phyloP scores from a whole-genome alignment of 768 basidiomycete species.

The Exidia glandulosa region DNA sequence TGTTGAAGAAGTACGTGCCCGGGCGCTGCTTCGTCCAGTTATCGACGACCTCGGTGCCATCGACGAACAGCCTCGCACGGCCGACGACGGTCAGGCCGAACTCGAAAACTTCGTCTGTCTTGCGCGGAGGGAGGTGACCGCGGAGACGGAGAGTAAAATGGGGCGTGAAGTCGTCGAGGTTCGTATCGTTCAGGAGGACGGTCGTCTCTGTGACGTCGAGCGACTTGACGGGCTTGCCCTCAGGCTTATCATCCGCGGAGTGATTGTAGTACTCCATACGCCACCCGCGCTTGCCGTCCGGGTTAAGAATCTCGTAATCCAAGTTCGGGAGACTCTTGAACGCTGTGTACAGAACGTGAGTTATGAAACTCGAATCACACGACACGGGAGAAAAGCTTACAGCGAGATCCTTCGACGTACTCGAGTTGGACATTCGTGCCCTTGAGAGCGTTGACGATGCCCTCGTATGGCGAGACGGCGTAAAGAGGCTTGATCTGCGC shows the following conservation, averaged over 20 bases:
- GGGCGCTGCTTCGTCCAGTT: conserved; percentile 17
- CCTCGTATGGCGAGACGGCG: conserved; percentile 67
- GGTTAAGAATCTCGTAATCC: conserved; percentile 53
- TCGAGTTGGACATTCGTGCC: conserved; percentile 47
- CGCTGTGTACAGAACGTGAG: conserved; percentile 27
- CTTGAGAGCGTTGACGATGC: conserved; percentile 50
- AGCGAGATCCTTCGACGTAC: conserved; percentile 58
- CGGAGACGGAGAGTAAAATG: conserved; percentile 52
- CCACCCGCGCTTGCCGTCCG: conserved; percentile 57
- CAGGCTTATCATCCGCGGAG: conserved; percentile 39
- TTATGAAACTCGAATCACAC: background rate
- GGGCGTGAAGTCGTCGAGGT: conserved; percentile 46
- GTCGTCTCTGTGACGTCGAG: conserved; percentile 49
- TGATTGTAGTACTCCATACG: conserved; percentile 51
- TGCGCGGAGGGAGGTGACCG: conserved; percentile 48
- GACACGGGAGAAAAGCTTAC: conserved; percentile 21
- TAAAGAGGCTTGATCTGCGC: conserved; percentile 66
- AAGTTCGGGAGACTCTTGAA: conserved; percentile 56
- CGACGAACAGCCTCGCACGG: conserved; percentile 7
- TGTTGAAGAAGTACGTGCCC: background rate
- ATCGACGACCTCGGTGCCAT: conserved; percentile 23
- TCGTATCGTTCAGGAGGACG: conserved; percentile 48
- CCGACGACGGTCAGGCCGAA: conserved; percentile 43
- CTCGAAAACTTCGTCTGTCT: conserved; percentile 49
- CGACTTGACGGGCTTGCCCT: conserved; percentile 19